phyloP scores from a whole-genome alignment of 306 rosid species.

The Vicia sativa region DNA sequence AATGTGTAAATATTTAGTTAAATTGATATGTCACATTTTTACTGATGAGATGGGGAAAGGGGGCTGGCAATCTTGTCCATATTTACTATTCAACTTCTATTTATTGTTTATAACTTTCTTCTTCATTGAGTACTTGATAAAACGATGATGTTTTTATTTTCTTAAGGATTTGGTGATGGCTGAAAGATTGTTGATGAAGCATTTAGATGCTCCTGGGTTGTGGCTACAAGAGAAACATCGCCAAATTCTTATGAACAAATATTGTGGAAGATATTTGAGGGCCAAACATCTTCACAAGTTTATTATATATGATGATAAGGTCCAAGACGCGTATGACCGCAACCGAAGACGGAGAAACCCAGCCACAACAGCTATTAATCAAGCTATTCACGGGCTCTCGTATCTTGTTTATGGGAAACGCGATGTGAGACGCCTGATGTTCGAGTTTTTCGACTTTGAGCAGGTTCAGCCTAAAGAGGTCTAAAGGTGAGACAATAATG shows the following conservation, averaged over 20 bases:
- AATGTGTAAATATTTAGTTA: not conserved
- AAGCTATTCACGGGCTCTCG: slow-evolving; percentile 90
- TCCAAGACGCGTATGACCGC: slow-evolving; percentile 68
- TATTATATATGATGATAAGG: slow-evolving; percentile 59
- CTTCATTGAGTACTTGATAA: slow-evolving; percentile 17
- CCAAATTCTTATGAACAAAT: slow-evolving; percentile 82
- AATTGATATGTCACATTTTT: not conserved
- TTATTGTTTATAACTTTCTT: slow-evolving; percentile 16
- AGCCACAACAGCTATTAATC: slow-evolving; percentile 82
- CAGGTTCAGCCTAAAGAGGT: slow-evolving; percentile 89
- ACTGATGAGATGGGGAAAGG: not conserved
- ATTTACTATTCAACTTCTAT: slow-evolving; percentile 10
- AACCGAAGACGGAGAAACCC: slow-evolving; percentile 85
- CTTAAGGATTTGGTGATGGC: slow-evolving; percentile 91
- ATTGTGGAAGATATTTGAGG: slow-evolving; percentile 85
- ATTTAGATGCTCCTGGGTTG: slow-evolving; percentile 93
- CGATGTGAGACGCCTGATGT: slow-evolving; percentile 90
- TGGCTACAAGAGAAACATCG: slow-evolving; percentile 93
- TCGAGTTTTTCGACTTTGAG: slow-evolving; percentile 93
- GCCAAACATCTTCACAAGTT: slow-evolving; percentile 70
- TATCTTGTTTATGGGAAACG: slow-evolving; percentile 90
- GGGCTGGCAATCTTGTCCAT: not conserved
- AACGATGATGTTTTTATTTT: slow-evolving; percentile 16
- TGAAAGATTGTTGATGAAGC: slow-evolving; percentile 92
- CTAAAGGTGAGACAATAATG: slow-evolving; percentile 38